These are phyloP conservation scores for Cylindrotheca closterium DNA, from an alignment of 108 stramenopile genomes.

Conservation along the genomic window DNA sequence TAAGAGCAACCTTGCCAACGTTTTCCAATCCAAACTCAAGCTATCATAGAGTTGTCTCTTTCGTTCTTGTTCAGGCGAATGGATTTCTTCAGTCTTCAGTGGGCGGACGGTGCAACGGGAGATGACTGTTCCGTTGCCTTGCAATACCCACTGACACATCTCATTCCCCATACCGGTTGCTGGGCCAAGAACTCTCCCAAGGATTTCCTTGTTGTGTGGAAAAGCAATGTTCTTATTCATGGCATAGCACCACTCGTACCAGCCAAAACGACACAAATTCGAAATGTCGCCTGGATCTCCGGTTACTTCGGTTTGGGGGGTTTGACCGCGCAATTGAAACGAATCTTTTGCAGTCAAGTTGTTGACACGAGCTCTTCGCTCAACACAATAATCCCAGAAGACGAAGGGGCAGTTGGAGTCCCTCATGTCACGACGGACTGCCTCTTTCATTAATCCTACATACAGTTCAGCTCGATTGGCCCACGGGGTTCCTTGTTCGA, in stretches of 20 bases:
- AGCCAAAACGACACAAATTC: no score
- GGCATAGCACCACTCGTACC: no score
- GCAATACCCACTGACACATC: slow-evolving; percentile 38
- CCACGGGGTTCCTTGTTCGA: slow-evolving; percentile 35
- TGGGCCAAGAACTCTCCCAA: slow-evolving; percentile 36
- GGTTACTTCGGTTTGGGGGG: slow-evolving; percentile 28
- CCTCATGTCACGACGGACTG: slow-evolving; percentile 31
- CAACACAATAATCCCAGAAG: no score
- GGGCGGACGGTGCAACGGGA: slow-evolving; percentile 23
- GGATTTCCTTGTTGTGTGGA: slow-evolving; percentile 6
- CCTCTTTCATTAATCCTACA: slow-evolving; percentile 39
- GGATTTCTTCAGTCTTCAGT: slow-evolving; percentile 12
- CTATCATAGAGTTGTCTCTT: no score
- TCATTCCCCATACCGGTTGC: slow-evolving; percentile 38
- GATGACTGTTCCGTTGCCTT: slow-evolving; percentile 25
- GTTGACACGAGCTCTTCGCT: slow-evolving; percentile 32
- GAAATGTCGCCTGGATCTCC: no score
- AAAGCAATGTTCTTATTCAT: slow-evolving; percentile 14
- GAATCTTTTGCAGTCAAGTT: slow-evolving; percentile 35
- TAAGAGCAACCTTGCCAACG: no score
- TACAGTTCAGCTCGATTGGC: slow-evolving; percentile 36
- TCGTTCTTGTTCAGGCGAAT: neutral
- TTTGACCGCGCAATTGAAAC: slow-evolving; percentile 32
- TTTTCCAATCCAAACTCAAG: no score
- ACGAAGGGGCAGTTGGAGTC: no score